phyloP scores from a whole-genome alignment of 805 yeast genomes.

The Danielozyma ontarioensis region DNA sequence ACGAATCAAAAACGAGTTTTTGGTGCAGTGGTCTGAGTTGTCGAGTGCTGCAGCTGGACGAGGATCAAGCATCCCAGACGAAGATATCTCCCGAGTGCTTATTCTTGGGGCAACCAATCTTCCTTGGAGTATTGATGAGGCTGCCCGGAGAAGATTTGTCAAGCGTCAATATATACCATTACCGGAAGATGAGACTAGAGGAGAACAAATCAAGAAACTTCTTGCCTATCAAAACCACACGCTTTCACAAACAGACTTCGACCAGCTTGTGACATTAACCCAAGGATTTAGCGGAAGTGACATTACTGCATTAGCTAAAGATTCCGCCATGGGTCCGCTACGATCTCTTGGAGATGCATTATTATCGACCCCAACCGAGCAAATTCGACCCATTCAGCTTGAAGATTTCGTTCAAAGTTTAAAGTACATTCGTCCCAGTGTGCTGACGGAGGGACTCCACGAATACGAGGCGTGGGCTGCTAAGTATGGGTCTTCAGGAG shows the following conservation, averaged over 20 bases:
- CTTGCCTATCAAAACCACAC: constrained; percentile 69
- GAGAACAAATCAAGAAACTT: constrained; percentile 63
- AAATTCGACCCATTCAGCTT: constrained; percentile 69
- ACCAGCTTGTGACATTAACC: constrained; percentile 57
- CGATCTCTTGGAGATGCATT: constrained; percentile 84
- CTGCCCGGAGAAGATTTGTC: constrained; percentile 90
- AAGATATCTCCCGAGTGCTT: constrained; percentile 56
- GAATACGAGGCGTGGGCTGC: constrained; percentile 88
- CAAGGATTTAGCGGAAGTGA: constrained; percentile 91
- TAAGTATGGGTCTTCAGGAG: constrained; percentile 85
- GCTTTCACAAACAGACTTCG: constrained; percentile 57
- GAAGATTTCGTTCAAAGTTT: constrained; percentile 74
- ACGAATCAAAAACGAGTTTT: constrained; percentile 86
- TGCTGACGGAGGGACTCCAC: constrained; percentile 70
- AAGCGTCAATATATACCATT: constrained; percentile 89
- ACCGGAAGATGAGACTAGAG: constrained; percentile 82
- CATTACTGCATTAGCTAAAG: constrained; percentile 88
- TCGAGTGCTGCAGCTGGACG: constrained; percentile 79
- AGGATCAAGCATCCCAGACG: constrained; percentile 43
- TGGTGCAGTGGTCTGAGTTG: constrained; percentile 91
- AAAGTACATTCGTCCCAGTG: constrained; percentile 81
- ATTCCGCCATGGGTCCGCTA: constrained; percentile 97
- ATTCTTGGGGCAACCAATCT: constrained; percentile 92
- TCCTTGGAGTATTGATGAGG: constrained; percentile 98
- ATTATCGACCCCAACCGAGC: constrained; percentile 61